These are phyloP conservation scores for Peltaster fructicola DNA, from an alignment of 2,329 filamentous ascomycete genomes.

Conservation along the genomic window DNA sequence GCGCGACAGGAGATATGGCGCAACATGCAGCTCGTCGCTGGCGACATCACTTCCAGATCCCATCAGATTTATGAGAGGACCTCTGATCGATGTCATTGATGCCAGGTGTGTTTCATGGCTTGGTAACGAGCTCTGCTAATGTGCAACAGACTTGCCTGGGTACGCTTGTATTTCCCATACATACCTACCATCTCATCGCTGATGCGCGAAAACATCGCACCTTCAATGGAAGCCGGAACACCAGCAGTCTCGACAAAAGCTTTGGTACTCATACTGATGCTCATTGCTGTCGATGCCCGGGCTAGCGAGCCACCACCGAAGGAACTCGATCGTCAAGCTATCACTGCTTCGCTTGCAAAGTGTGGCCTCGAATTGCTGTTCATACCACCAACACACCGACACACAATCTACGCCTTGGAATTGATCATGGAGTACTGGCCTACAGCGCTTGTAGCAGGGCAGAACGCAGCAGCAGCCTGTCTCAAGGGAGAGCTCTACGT, in stretches of 20 bases:
- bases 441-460: conserved; percentile 2
- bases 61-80: conserved; percentile 1
- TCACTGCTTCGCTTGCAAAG: conserved; percentile 1
- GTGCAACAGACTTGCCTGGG: conserved; percentile 5
- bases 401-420: conserved; percentile 3
- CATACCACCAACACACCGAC: conserved; percentile 1
- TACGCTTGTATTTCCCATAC: conserved; percentile 5
- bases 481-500: conserved; percentile 4
- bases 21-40: background rate
- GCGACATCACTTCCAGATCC: background rate
- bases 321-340: conserved; percentile 1
- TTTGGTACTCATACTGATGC: conserved; percentile 3
- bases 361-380: conserved; percentile 2
- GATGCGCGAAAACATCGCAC: background rate
- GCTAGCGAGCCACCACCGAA: background rate
- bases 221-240: background rate
- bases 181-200: conserved; percentile 4
- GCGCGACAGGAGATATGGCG: conserved; percentile 3
- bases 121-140: background rate
- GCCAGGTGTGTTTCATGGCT: conserved; percentile 2
- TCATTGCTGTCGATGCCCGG: conserved; percentile 4
- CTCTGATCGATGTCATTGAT: conserved; percentile 1
- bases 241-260: conserved; percentile 1
- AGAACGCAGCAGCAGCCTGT: conserved; percentile 3
- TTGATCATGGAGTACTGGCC: conserved; percentile 5